Evolutionary conservation across 2,329 filamentous ascomycete species (phyloP), one percentile per base, ranked within the genome.

Genomic region (Alternaria novae-zelandiae): DNA sequence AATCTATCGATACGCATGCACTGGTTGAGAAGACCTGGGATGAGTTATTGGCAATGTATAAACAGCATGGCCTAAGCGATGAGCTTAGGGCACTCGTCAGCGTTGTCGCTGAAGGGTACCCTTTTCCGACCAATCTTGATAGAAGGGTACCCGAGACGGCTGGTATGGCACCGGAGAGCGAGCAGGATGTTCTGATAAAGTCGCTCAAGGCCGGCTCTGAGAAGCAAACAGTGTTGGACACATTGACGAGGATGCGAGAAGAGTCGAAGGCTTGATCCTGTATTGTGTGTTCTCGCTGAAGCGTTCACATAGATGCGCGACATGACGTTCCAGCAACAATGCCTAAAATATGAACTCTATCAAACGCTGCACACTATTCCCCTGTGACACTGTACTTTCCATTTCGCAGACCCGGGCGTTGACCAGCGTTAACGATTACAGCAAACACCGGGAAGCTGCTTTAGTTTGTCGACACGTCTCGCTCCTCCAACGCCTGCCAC

Each of bases 121-220:
- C 87, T 2, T 90, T 90, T 64, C 87, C 87, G 0, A 89, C 87
- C 6, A 89, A 90, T 73, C 66, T 90, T 53, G 87, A 90, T 70
- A 82, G 78, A 3, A 82, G 87, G 51, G 83, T 86, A 2, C 88
- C 88, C 0, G 83, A 82, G 28, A 83, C 83, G 1, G 84, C 83
- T 46, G 87, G 84, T 0, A 88, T 89, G 87, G 86, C 87, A 10
- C 87, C 87, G 4, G 83, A 85, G 70, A 88, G 85, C 64, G 87
- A 89, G 77, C 84, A 88, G 70, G 83, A 86, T 57, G 46, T 88
- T 12, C 63, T 89, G 28, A 49, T 81, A 4, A 79, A 76, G 56
- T 85, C 78, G 0, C 69, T 90, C 59, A 58, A 78, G 45, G 78
- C 36, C 36, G 80, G 49, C 79, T 74, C 0, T 85, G 80, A 82